Evolutionary conservation across 2,329 filamentous ascomycete genomes (phyloP).

Genomic region (Grosmannia penicillata): DNA sequence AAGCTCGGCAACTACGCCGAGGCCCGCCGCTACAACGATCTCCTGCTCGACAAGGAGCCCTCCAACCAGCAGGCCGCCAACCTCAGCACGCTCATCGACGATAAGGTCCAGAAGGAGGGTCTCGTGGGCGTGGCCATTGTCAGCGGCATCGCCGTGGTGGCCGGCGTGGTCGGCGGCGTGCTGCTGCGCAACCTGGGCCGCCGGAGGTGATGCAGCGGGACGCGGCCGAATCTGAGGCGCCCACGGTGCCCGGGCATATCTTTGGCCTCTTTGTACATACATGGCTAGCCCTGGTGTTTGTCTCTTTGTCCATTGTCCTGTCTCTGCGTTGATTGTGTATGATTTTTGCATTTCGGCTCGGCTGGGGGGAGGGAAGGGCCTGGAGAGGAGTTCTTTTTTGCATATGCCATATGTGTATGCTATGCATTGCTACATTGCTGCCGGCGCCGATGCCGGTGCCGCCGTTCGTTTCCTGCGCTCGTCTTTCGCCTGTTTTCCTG

Average conservation of each 20-base stretch:
- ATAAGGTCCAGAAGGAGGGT: slow-evolving; percentile 90
- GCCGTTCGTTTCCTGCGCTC: background rate
- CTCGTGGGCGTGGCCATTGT: slow-evolving; percentile 90
- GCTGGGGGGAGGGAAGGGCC: background rate
- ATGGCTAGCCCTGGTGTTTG: too few species aligned
- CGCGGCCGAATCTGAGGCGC: too few species aligned
- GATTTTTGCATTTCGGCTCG: too few species aligned
- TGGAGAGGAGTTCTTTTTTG: background rate
- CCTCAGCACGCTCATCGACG: slow-evolving; percentile 77
- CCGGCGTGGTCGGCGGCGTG: slow-evolving; percentile 82
- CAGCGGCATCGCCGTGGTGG: slow-evolving; percentile 80
- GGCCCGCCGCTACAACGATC: slow-evolving; percentile 85
- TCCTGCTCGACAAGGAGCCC: slow-evolving; percentile 80
- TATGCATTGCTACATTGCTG: too few species aligned
- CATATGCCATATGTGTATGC: background rate
- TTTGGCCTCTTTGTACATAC: background rate
- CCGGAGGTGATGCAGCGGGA: slow-evolving; percentile 27
- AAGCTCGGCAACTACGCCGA: slow-evolving; percentile 97
- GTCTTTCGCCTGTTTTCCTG: background rate
- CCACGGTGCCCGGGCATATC: too few species aligned
- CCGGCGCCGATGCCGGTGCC: too few species aligned
- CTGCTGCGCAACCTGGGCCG: slow-evolving; percentile 62
- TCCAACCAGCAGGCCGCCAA: slow-evolving; percentile 82
- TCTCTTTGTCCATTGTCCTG: background rate
- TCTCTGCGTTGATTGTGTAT: too few species aligned